Evolutionary conservation across 1,284 basidiomycete genomes (phyloP), one percentile per base, ranked within the genome.

Genomic region (Ganoderma sinense): DNA sequence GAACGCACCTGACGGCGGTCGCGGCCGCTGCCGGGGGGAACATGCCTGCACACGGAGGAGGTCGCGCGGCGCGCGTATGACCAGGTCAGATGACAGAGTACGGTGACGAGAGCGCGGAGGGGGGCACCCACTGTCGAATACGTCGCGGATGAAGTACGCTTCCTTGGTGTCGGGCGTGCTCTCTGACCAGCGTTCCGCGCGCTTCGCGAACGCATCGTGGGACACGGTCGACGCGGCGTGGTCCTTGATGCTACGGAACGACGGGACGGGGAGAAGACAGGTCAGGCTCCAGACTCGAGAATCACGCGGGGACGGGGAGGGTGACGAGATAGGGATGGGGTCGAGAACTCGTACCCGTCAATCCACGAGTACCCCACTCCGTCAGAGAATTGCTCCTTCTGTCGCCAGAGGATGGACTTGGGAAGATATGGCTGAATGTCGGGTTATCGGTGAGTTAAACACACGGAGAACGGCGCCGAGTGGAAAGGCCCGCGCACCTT

Each of bases 311-410:
- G 56, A 43, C 60, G 41, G 60, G n/a, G 26, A 62, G 60, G 23
- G 33, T 45, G 56, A 23, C 36, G 39, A 51, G 20, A 56, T 20
- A 14, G 45, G 39, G 23, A 56, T 20, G 14, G 45, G 39, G 56
- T 39, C 16, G 68, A 45, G 31, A 40, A 29, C 41, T 76, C 87
- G 62, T 78, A 94, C 90, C 97, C 97, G 78, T 99, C 98, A 79
- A 99, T 99, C 98, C 98, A 99, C 59, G 96, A 98, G 84, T 99
- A 99, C 36, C 98, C 98, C 68, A 99, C 98, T 71, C 98, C 98
- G 80, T 99, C 98, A 14, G 96, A 98, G 86, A 99, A 99, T 79
- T 99, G 97, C 83, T 99, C 98, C 83, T 99, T 99, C 82, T 99
- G 98, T 72, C 98, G 90, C 98, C 98, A 99, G 53, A 99, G 88